A percentile compares a stretch with the other conserved stretches of the same genome.
These are phyloP conservation scores for Heliosperma pusillum DNA, from an alignment of 148 eudicot genomes.

Conservation along the genomic window DNA sequence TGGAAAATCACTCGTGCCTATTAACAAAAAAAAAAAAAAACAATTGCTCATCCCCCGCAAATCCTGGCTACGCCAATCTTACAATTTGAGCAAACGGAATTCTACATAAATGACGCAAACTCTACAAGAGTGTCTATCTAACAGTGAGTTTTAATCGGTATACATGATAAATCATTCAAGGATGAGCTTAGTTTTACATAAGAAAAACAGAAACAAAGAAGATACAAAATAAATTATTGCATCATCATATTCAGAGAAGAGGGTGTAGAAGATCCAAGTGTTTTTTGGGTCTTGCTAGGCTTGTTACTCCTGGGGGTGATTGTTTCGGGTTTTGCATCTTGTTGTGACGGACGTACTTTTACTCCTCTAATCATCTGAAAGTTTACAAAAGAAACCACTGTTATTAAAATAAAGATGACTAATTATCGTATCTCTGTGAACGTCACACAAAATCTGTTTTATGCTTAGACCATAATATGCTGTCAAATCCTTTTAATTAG, in stretches of 20 bases:
- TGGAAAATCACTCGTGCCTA: too few species aligned
- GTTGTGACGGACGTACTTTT: slow-evolving; percentile 65
- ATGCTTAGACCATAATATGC: too few species aligned
- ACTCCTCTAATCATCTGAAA: slow-evolving; percentile 81
- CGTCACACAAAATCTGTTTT: too few species aligned
- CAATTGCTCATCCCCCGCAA: too few species aligned
- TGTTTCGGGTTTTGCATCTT: slow-evolving; percentile 40
- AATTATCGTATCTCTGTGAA: too few species aligned
- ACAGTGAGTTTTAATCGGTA: background rate
- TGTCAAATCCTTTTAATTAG: too few species aligned
- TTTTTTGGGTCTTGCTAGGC: slow-evolving; percentile 35
- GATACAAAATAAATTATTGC: background rate
- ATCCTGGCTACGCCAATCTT: too few species aligned
- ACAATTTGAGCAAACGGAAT: too few species aligned
- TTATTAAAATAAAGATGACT: too few species aligned
- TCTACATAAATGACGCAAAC: background rate
- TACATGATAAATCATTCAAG: background rate
- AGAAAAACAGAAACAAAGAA: background rate
- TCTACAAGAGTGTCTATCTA: background rate
- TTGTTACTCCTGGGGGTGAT: slow-evolving; percentile 36
- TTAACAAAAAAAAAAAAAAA: too few species aligned
- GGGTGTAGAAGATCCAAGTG: slow-evolving; percentile 26
- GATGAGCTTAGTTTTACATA: background rate
- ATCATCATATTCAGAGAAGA: slow-evolving; percentile 8
- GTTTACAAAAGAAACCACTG: too few species aligned